These are phyloP conservation scores for Staphylotrichum tortipilum DNA, from an alignment of 495 filamentous ascomycete species.

Conservation along the genomic window DNA sequence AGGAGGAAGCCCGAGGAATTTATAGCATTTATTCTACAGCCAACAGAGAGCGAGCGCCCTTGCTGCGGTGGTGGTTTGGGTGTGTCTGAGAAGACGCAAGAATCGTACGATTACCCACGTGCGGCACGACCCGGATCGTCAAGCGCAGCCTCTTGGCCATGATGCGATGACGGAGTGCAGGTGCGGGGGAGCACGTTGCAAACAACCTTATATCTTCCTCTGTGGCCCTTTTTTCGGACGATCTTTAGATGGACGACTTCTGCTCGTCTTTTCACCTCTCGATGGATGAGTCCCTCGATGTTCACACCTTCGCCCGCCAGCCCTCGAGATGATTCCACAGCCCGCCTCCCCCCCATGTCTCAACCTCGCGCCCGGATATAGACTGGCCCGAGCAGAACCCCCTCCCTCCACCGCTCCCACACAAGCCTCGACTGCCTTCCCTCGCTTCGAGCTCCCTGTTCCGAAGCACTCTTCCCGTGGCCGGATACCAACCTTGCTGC, in stretches of 20 bases:
- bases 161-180: slow-evolving; percentile 10
- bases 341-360: no score
- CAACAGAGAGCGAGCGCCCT: no score
- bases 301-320: not conserved
- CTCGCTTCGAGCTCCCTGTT: no score
- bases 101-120: slow-evolving; percentile 26
- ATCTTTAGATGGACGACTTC: not conserved
- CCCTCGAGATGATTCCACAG: no score
- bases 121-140: slow-evolving; percentile 22
- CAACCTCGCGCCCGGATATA: no score
- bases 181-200: not conserved
- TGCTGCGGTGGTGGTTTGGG: not conserved
- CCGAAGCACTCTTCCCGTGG: no score
- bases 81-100: slow-evolving; percentile 13
- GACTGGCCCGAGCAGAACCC: no score
- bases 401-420: no score
- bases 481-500: not conserved
- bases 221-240: not conserved
- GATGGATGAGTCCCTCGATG: no score
- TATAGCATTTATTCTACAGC: no score
- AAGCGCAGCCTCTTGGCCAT: slow-evolving; percentile 8
- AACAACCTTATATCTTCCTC: slow-evolving; percentile 10
- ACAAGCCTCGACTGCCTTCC: no score
- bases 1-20: not conserved
- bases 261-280: not conserved